Evolutionary conservation across 2,329 filamentous ascomycete genomes (phyloP).

Genomic region (Botrytis cinerea): DNA sequence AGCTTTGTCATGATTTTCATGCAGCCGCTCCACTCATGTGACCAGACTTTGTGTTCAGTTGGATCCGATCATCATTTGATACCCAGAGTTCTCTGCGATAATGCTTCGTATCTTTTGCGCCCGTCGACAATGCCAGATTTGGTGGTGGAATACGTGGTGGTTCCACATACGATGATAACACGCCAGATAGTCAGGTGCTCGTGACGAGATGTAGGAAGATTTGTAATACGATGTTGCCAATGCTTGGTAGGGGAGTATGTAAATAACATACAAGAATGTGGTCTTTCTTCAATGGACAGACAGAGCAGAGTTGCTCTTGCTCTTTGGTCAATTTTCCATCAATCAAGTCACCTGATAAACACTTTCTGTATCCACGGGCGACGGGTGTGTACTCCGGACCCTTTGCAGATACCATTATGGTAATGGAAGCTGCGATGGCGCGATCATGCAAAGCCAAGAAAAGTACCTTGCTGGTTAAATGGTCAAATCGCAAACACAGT

Average conservation of each 20-base stretch:
- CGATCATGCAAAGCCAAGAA: slow-evolving; percentile 13
- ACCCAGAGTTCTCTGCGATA: not conserved
- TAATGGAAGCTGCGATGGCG: not conserved
- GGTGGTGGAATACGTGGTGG: not conserved
- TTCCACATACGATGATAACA: not conserved
- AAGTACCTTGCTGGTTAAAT: slow-evolving; percentile 10
- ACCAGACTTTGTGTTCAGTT: not conserved
- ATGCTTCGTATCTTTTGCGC: not conserved
- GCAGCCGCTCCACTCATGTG: not conserved
- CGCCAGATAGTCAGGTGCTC: not conserved
- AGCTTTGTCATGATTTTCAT: slow-evolving; percentile 5
- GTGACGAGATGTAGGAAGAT: not conserved
- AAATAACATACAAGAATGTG: not conserved
- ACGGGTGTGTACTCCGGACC: not conserved
- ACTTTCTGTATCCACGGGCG: not conserved
- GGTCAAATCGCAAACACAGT: not conserved
- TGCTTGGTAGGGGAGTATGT: not conserved
- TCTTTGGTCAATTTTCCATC: not conserved
- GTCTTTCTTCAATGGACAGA: not conserved
- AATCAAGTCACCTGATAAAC: not conserved
- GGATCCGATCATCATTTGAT: not conserved
- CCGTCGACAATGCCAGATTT: not conserved
- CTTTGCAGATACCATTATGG: not conserved
- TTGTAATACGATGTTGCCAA: not conserved
- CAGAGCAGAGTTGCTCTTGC: not conserved